Evolutionary conservation across 495 filamentous ascomycete genomes (phyloP).

Genomic region (Penicillium bovifimosum): DNA sequence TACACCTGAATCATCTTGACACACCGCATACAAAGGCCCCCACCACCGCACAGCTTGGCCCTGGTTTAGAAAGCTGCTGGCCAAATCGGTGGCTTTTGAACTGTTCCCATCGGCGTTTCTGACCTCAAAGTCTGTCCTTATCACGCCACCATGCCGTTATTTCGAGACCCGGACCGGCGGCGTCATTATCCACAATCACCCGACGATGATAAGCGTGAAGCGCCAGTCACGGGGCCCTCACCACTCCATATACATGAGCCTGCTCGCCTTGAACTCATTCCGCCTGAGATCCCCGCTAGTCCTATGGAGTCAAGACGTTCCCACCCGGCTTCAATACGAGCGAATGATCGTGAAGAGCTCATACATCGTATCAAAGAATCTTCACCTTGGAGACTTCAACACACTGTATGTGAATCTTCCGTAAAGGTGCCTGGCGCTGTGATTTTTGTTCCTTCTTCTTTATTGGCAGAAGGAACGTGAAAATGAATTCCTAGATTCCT

Average conservation of each 20-base stretch:
- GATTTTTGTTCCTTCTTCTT: not conserved
- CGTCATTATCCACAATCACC: constrained; percentile 27
- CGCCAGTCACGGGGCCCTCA: constrained; percentile 11
- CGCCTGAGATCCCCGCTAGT: not conserved
- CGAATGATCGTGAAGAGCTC: constrained; percentile 63
- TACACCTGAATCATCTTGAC: constrained; percentile 14
- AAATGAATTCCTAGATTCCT: not conserved
- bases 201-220: constrained; percentile 20
- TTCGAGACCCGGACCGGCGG: constrained; percentile 36
- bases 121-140: constrained; percentile 11
- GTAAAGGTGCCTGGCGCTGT: not conserved
- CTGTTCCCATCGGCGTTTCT: constrained; percentile 15
- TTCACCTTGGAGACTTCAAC: constrained; percentile 66
- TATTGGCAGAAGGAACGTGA: not conserved
- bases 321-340: constrained; percentile 19
- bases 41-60: constrained; percentile 15
- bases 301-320: constrained; percentile 4
- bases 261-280: not conserved
- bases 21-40: constrained; percentile 26
- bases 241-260: constrained; percentile 10
- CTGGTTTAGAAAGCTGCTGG: constrained; percentile 12
- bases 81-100: constrained; percentile 20
- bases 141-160: constrained; percentile 36
- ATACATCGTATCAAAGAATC: constrained; percentile 85
- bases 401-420: constrained; percentile 48